These are phyloP conservation scores for Trichoderma polysporum DNA, from an alignment of 2,329 filamentous ascomycete species.

Conservation along the genomic window DNA sequence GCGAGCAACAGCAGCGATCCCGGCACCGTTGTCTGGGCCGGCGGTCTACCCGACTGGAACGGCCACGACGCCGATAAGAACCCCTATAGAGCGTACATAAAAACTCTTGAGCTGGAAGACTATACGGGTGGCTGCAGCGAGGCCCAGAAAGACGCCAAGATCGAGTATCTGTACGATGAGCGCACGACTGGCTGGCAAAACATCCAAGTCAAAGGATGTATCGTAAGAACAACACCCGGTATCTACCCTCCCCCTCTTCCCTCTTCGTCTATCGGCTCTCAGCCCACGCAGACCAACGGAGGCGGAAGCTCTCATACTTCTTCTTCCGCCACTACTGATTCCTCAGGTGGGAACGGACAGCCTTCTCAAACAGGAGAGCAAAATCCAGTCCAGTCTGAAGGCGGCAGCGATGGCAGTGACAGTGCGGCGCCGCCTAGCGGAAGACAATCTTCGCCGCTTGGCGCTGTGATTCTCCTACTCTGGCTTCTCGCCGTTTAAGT, in stretches of 20 bases:
- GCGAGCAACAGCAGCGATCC: slow-evolving; percentile 48
- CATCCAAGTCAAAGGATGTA: slow-evolving; percentile 32
- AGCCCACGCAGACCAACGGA: not conserved
- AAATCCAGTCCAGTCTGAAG: not conserved
- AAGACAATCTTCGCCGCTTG: slow-evolving; percentile 21
- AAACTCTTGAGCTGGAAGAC: slow-evolving; percentile 31
- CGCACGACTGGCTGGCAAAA: slow-evolving; percentile 32
- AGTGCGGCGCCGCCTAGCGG: slow-evolving; percentile 13
- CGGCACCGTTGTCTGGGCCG: slow-evolving; percentile 68
- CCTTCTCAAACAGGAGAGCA: slow-evolving; percentile 13
- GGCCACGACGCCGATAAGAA: slow-evolving; percentile 22
- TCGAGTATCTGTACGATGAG: slow-evolving; percentile 33
- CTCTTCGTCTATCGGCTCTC: not conserved
- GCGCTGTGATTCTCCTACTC: slow-evolving; percentile 20
- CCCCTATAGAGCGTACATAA: slow-evolving; percentile 31
- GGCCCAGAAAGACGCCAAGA: slow-evolving; percentile 7
- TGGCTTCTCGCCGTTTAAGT: slow-evolving; percentile 22
- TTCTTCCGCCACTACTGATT: not conserved
- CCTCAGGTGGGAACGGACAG: not conserved
- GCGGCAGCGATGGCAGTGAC: not conserved
- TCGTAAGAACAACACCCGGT: slow-evolving; percentile 24
- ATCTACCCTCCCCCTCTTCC: not conserved
- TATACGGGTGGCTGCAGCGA: slow-evolving; percentile 32
- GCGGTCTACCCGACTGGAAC: slow-evolving; percentile 47
- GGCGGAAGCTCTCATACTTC: not conserved